Evolutionary conservation across 768 basidiomycete species (phyloP).

Genomic region (Lepiota venenata): DNA sequence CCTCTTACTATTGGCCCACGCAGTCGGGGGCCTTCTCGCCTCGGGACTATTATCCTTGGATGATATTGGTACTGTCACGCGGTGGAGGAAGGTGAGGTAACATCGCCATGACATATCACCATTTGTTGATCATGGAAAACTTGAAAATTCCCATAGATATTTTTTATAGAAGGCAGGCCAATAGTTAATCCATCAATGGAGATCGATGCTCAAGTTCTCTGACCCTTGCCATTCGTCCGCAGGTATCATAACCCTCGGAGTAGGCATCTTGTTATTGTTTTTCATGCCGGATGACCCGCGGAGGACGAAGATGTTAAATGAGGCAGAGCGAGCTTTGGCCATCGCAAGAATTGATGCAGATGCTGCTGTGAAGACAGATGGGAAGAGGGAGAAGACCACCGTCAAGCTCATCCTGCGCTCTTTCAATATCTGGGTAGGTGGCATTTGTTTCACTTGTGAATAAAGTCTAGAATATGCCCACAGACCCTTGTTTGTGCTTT

Average conservation of each 20-base stretch:
- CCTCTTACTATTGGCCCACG: background rate
- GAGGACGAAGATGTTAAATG: constrained; percentile 24
- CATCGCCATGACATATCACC: background rate
- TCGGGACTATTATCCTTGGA: constrained; percentile 29
- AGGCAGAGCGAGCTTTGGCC: constrained; percentile 24
- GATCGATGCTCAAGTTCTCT: background rate
- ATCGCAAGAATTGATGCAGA: constrained; percentile 28
- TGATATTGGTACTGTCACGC: constrained; percentile 26
- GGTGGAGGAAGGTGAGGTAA: constrained; percentile 28
- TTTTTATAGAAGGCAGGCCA: constrained; percentile 36
- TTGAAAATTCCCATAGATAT: constrained; percentile 24
- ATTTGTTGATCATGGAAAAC: background rate
- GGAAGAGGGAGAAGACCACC: constrained; percentile 12
- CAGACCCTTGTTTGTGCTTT: constrained; percentile 29
- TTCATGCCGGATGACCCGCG: constrained; percentile 26
- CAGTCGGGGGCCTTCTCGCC: constrained; percentile 36
- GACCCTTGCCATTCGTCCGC: background rate
- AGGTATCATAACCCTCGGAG: constrained; percentile 26
- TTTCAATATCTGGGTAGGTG: constrained; percentile 17
- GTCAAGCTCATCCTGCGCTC: constrained; percentile 8
- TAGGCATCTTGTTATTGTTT: constrained; percentile 23
- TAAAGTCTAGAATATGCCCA: background rate
- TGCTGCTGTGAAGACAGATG: constrained; percentile 14
- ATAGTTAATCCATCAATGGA: background rate
- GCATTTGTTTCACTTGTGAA: background rate